Percentiles rank a stretch among this genome's conserved stretches.
Conservation (phyloP, 2,329 filamentous ascomycete genomes). For the Colletotrichum karsti region DNA sequence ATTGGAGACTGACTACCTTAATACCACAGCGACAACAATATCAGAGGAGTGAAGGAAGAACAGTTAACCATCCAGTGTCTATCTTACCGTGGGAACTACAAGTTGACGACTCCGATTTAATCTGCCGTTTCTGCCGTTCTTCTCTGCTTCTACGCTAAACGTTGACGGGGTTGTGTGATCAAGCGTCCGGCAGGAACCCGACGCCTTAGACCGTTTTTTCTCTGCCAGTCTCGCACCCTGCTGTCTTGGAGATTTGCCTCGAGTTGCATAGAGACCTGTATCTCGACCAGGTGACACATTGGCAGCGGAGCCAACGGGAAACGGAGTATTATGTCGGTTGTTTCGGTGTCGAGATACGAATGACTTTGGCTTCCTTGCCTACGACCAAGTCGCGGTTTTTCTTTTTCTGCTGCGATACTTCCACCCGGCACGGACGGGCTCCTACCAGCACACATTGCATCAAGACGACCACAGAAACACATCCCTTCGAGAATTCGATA, state of each 20-base stretch:
- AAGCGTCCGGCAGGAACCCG: no score
- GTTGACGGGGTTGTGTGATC: no score
- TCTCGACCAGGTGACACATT: background rate
- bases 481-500: background rate
- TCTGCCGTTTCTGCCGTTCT: no score
- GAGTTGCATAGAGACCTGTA: background rate
- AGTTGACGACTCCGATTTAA: no score
- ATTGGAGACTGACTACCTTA: constrained; percentile 18
- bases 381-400: background rate
- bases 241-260: background rate
- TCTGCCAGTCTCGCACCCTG: background rate
- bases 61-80: no score
- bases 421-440: background rate
- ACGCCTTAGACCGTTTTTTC: background rate
- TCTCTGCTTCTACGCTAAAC: no score
- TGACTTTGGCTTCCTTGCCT: background rate
- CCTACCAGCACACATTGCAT: background rate
- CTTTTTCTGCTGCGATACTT: background rate
- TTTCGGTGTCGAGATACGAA: background rate
- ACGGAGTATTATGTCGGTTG: background rate
- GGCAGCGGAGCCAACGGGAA: background rate
- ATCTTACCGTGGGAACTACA: no score
- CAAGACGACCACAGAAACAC: background rate
- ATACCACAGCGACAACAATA: no score
- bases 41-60: no score